Evolutionary conservation across 768 basidiomycete genomes (phyloP).

Genomic region (Phylloporus arenicola): DNA sequence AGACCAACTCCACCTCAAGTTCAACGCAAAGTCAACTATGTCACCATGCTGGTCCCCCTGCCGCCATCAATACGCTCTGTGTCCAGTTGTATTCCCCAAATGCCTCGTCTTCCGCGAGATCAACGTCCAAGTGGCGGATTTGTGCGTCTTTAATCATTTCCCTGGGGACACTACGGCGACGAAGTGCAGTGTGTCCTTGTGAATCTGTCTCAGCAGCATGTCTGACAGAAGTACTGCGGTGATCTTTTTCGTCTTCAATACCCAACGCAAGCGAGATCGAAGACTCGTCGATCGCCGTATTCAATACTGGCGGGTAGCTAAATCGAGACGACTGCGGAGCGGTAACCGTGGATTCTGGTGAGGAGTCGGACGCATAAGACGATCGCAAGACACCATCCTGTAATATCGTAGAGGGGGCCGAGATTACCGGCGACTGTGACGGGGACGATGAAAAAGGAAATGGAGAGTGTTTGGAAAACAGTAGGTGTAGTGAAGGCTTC

Average conservation of each 20-base stretch:
- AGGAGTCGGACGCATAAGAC: conserved; percentile 31
- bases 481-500: conserved; percentile 63
- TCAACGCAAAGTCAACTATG: conserved; percentile 1
- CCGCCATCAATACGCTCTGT: conserved; percentile 66
- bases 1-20: too few relatives aligned
- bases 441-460: conserved; percentile 38
- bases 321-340: conserved; percentile 48
- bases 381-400: conserved; percentile 20
- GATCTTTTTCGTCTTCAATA: conserved; percentile 28
- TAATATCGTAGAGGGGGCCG: conserved; percentile 5
- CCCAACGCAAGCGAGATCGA: conserved; percentile 37
- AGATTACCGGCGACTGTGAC: conserved; percentile 23
- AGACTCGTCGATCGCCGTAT: conserved; percentile 58
- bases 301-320: conserved; percentile 51
- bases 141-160: conserved; percentile 17
- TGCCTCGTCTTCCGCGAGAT: conserved; percentile 35
- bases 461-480: conserved; percentile 61
- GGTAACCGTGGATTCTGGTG: conserved; percentile 46
- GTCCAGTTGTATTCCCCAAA: conserved; percentile 63
- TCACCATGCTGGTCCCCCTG: conserved; percentile 43
- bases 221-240: conserved; percentile 6
- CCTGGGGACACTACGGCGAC: conserved; percentile 16
- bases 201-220: conserved; percentile 4
- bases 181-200: conserved; percentile 20
- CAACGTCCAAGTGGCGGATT: conserved; percentile 25